Evolutionary conservation across 208 protist genomes (phyloP).

Genomic region (Leishmania guyanensis): DNA sequence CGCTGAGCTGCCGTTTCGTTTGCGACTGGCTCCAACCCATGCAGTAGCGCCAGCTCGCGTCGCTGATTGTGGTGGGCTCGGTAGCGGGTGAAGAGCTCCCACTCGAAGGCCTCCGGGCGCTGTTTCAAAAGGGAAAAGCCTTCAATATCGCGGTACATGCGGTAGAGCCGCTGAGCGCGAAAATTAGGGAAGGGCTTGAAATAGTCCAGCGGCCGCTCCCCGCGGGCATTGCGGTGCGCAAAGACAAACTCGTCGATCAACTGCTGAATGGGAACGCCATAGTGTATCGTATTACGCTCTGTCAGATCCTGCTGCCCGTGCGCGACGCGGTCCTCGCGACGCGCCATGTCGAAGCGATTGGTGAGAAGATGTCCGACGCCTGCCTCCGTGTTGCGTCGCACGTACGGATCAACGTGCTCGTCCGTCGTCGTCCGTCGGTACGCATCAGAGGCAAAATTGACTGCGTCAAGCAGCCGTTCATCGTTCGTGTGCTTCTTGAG

Average conservation of each 20-base stretch:
- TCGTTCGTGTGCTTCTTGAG: constrained; percentile 82
- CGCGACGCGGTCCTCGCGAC: constrained; percentile 69
- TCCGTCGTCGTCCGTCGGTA: constrained; percentile 72
- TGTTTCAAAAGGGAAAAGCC: constrained; percentile 89
- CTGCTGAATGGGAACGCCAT: constrained; percentile 78
- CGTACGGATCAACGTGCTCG: constrained; percentile 82
- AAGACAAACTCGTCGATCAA: constrained; percentile 86
- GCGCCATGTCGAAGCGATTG: constrained; percentile 85
- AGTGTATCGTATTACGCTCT: constrained; percentile 75
- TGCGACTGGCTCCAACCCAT: constrained; percentile 83
- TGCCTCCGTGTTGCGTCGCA: constrained; percentile 50
- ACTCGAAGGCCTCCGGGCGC: constrained; percentile 84
- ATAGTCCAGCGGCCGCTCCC: constrained; percentile 87
- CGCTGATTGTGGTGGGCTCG: constrained; percentile 89
- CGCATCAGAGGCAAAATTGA: constrained; percentile 61
- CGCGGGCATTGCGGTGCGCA: constrained; percentile 80
- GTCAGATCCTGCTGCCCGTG: constrained; percentile 78
- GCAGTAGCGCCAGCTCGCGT: constrained; percentile 72
- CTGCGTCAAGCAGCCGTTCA: constrained; percentile 82
- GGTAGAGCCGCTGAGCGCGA: constrained; percentile 70
- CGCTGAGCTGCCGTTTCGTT: constrained; percentile 88
- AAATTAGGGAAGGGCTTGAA: constrained; percentile 89
- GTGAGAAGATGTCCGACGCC: constrained; percentile 83
- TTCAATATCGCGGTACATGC: constrained; percentile 85
- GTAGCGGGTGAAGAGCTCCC: constrained; percentile 91